Evolutionary conservation across 2,329 filamentous ascomycete species (phyloP), one percentile per base, ranked within the genome.

Genomic region (Penicillium fuscoglaucum): DNA sequence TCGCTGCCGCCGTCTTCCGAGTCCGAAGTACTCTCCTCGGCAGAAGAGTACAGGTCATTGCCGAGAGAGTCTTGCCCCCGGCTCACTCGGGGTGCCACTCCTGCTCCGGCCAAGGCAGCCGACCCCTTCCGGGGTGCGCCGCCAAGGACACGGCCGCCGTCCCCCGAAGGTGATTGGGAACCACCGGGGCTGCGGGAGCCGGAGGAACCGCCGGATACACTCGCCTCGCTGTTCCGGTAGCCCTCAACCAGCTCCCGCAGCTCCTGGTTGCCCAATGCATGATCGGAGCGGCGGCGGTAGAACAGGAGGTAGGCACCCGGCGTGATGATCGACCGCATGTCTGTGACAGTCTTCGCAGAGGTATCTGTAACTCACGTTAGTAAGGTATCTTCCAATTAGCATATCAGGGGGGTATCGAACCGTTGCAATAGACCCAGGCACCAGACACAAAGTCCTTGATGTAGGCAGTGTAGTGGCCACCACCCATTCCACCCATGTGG

Each of bases 401-500:
- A 40, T 29, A 39, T 33, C 17, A 43, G 41, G 12, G 19, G 40
- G 39, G 29, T 77, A 40, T n/a, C 69, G 57, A 81, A 95, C 93
- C 93, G 74, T 99, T 98, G 75, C 96, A 98, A 66, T 96, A 90
- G 74, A 97, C 97, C 95, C 95, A 99, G 74, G 90, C 82, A 57
- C 84, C 84, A 69, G 96, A 91, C 60, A 90, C 82, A 75, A 96
- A 97, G 74, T 96, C 98, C 79, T 91, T 93, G 40, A 92, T 93
- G 74, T 88, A 93, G 29, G 95, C 95, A 21, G 93, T 98, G 78
- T 99, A 99, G 75, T 99, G 95, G 0, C 95, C 95, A 43, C 95
- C 95, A 59, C 92, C 92, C 39, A 99, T 84, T 31, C 92, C 91
- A 60, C 95, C 95, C 72, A 90, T 96, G 75, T 99, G 95, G 72